Evolutionary conservation across 140 eudicot species (phyloP).

Genomic region (Anethum foeniculum): DNA sequence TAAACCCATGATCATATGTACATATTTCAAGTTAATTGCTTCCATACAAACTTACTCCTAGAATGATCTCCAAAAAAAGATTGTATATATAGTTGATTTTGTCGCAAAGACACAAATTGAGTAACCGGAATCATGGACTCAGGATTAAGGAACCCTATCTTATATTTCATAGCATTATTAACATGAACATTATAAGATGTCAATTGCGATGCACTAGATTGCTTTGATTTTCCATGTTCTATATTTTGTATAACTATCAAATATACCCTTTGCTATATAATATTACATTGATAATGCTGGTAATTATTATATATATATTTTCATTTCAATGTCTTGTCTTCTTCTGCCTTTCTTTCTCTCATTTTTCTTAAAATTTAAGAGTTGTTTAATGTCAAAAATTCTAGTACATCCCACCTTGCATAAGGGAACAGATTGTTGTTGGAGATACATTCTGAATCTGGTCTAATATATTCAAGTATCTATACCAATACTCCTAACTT

Average conservation of each 20-base stretch:
- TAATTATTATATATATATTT: neutral
- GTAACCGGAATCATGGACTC: too few species aligned
- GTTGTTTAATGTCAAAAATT: neutral
- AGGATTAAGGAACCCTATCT: too few species aligned
- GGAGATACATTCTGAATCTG: slow-evolving; percentile 7
- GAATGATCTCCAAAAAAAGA: too few species aligned
- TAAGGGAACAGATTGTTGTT: slow-evolving; percentile 2
- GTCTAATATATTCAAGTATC: neutral
- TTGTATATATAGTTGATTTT: too few species aligned
- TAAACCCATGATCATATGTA: too few species aligned
- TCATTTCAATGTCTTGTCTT: neutral
- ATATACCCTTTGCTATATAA: too few species aligned
- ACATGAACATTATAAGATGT: neutral
- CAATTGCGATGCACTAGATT: neutral
- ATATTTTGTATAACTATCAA: neutral
- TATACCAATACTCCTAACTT: neutral
- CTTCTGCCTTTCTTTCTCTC: neutral
- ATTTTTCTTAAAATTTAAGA: neutral
- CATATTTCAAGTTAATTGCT: too few species aligned
- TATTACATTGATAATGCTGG: too few species aligned
- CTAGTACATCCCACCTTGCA: slow-evolving; percentile 4
- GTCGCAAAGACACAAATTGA: too few species aligned
- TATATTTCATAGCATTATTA: too few species aligned
- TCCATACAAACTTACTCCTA: too few species aligned
- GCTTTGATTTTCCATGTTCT: neutral